These are phyloP conservation scores for Lobulomyces angularis DNA, from an alignment of 192 early-diverging fungal species.

Conservation along the genomic window DNA sequence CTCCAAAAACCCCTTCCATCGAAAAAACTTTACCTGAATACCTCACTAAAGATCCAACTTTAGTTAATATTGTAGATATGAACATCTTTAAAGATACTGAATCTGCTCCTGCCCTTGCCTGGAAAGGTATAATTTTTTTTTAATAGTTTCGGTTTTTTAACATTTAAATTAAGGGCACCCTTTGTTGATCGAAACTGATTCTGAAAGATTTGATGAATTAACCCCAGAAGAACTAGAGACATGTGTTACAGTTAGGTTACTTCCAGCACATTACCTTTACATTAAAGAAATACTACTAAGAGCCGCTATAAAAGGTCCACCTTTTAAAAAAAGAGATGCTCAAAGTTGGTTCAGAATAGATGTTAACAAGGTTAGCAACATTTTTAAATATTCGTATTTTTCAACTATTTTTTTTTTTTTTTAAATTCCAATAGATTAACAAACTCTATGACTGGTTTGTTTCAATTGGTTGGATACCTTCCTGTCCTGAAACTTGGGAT, in stretches of 20 bases:
- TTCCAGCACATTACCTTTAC: slow-evolving; percentile 69
- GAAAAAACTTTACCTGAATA: no score
- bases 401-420: neutral
- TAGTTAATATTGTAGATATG: no score
- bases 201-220: slow-evolving; percentile 29
- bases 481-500: neutral
- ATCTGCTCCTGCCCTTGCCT: neutral
- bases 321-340: slow-evolving; percentile 83
- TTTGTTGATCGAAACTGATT: slow-evolving; percentile 12
- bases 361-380: slow-evolving; percentile 63
- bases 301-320: slow-evolving; percentile 35
- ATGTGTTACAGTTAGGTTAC: slow-evolving; percentile 68
- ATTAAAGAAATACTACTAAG: slow-evolving; percentile 68
- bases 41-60: no score
- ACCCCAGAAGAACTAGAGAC: slow-evolving; percentile 55
- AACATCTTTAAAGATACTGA: no score
- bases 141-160: neutral
- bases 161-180: neutral
- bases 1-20: no score
- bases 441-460: slow-evolving; percentile 83
- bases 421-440: slow-evolving; percentile 26
- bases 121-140: neutral
- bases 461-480: slow-evolving; percentile 67
- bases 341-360: slow-evolving; percentile 82
- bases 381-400: slow-evolving; percentile 17